These are phyloP conservation scores for Annulohypoxylon nitens DNA, from an alignment of 495 filamentous ascomycete species.

Conservation along the genomic window DNA sequence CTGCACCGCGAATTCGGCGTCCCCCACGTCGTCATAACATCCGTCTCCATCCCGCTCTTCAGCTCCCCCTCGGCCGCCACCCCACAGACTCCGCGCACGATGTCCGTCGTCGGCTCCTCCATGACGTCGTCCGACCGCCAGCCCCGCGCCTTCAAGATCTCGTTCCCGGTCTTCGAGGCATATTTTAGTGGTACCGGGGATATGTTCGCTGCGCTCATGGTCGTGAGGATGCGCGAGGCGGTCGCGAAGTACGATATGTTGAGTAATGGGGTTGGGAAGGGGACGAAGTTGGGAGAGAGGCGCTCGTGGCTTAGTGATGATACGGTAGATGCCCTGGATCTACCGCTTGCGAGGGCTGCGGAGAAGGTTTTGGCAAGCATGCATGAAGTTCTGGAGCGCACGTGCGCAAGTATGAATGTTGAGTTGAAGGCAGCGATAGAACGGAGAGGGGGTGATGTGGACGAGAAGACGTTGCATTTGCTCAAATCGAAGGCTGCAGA, in stretches of 20 bases:
- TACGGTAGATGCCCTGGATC: conserved; percentile 71
- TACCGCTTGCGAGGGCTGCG: conserved; percentile 84
- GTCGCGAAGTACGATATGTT: conserved; percentile 52
- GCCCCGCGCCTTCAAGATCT: conserved; percentile 84
- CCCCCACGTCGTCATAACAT: conserved; percentile 95
- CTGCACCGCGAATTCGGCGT: conserved; percentile 82
- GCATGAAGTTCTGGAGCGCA: conserved; percentile 85
- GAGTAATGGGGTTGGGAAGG: background rate
- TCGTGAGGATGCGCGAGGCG: conserved; percentile 90
- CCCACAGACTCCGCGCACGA: conserved; percentile 55
- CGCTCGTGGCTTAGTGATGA: conserved; percentile 78
- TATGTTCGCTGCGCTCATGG: conserved; percentile 94
- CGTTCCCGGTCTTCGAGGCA: conserved; percentile 86
- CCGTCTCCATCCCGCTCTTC: conserved; percentile 67
- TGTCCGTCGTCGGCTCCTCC: conserved; percentile 85
- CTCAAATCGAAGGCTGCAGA: conserved; percentile 81
- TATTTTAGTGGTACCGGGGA: conserved; percentile 97
- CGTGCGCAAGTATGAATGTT: conserved; percentile 70
- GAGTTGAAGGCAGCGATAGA: conserved; percentile 47
- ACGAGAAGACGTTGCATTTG: conserved; percentile 73
- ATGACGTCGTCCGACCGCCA: conserved; percentile 70
- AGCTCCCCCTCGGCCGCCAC: conserved; percentile 46
- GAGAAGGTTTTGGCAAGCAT: conserved; percentile 94
- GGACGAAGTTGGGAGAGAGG: conserved; percentile 58
- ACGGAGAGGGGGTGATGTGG: conserved; percentile 54